Conservation (phyloP, 1,284 basidiomycete species). For the Moniliophthora roreri region DNA sequence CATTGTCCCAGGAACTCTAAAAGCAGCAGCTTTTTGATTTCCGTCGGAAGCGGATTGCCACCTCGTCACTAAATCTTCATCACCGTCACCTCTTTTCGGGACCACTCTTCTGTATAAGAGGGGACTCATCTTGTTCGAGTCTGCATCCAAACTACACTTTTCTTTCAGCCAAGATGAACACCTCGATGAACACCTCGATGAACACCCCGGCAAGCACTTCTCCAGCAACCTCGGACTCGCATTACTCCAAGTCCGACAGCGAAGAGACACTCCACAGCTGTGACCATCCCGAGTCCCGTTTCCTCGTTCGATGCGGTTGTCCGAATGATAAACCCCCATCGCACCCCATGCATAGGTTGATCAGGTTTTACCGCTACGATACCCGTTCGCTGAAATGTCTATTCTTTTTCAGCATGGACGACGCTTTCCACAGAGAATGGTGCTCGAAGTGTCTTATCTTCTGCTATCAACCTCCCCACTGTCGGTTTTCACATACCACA, state of each 20-base stretch:
- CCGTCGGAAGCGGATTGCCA: slow-evolving; percentile 10
- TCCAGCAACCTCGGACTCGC: background rate
- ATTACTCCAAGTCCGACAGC: background rate
- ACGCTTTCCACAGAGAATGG: slow-evolving; percentile 34
- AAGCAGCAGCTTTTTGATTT: slow-evolving; percentile 3
- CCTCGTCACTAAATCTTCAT: background rate
- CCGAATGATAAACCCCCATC: slow-evolving; percentile 26
- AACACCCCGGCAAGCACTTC: background rate
- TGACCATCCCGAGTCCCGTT: slow-evolving; percentile 26
- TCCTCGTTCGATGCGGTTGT: slow-evolving; percentile 33
- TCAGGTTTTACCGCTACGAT: no score
- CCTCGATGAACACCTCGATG: background rate
- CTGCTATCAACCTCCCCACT: slow-evolving; percentile 27
- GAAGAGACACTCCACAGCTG: slow-evolving; percentile 24
- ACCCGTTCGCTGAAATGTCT: no score
- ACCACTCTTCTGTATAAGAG: slow-evolving; percentile 2
- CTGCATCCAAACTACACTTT: background rate
- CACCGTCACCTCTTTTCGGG: background rate
- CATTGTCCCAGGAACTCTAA: background rate
- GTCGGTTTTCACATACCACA: slow-evolving; percentile 10
- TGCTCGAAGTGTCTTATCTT: slow-evolving; percentile 30
- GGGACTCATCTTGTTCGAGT: background rate
- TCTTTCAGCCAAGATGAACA: background rate
- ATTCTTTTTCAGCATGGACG: no score
- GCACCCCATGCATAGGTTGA: slow-evolving; percentile 28